Evolutionary conservation across 768 basidiomycete genomes (phyloP).

Genomic region (Phallus indusiatus): DNA sequence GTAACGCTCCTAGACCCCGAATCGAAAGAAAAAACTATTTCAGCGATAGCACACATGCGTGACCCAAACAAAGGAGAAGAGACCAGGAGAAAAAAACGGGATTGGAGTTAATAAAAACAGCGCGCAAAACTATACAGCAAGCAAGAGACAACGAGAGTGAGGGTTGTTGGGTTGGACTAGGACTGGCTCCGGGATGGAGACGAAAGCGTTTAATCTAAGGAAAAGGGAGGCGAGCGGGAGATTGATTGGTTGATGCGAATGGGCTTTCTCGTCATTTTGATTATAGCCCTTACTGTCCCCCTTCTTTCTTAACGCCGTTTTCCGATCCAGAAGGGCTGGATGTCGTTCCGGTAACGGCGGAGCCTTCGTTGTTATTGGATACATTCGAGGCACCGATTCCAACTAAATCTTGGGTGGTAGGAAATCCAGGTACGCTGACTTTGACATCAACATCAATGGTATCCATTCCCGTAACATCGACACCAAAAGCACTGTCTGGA

Average conservation of each 20-base stretch:
- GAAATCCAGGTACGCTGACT: constrained; percentile 35
- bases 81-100: not conserved
- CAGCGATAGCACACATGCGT: not conserved
- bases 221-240: not conserved
- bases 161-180: too few species aligned
- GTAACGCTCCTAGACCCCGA: not conserved
- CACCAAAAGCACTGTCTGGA: constrained; percentile 34
- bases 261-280: not conserved
- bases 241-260: not conserved
- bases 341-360: not conserved
- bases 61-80: not conserved
- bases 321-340: not conserved
- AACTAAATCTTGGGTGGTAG: constrained; percentile 10
- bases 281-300: not conserved
- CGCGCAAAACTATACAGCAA: not conserved
- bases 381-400: not conserved
- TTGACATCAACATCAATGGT: constrained; percentile 29
- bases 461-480: constrained; percentile 57
- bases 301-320: not conserved
- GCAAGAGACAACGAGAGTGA: not conserved
- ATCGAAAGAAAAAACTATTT: too few species aligned
- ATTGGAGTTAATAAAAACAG: not conserved
- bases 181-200: not conserved
- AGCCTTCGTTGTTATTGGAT: too few species aligned
- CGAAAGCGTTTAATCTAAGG: not conserved